Evolutionary conservation across 2,329 filamentous ascomycete genomes (phyloP).

Genomic region (Aureobasidium sp.): DNA sequence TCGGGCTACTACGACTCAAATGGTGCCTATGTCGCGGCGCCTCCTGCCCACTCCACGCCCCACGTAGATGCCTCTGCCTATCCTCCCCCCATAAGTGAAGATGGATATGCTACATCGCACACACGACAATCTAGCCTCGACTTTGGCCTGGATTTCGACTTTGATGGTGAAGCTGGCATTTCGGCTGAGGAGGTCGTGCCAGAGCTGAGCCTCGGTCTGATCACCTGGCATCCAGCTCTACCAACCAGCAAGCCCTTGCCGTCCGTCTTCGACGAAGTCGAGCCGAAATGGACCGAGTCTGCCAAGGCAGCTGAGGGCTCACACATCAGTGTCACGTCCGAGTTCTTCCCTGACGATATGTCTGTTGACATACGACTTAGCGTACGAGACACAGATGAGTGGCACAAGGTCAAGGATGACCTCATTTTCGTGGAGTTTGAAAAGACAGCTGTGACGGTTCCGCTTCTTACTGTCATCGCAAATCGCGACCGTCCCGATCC

Average conservation of each 20-base stretch:
- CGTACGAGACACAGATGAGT: constrained; percentile 44
- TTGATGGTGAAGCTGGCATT: constrained; percentile 7
- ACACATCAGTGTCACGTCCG: constrained; percentile 40
- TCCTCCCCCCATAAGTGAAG: background rate
- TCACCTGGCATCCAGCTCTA: constrained; percentile 37
- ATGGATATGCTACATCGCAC: constrained; percentile 6
- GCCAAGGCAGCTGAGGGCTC: constrained; percentile 31
- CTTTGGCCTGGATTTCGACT: constrained; percentile 6
- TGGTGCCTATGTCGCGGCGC: constrained; percentile 4
- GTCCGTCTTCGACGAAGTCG: constrained; percentile 37
- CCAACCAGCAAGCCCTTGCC: constrained; percentile 38
- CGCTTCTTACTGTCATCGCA: constrained; percentile 37
- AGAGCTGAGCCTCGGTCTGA: constrained; percentile 36
- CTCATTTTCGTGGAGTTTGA: constrained; percentile 43
- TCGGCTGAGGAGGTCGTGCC: constrained; percentile 29
- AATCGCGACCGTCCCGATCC: constrained; percentile 34
- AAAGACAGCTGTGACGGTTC: constrained; percentile 36
- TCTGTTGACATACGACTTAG: constrained; percentile 39
- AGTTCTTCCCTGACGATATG: constrained; percentile 41
- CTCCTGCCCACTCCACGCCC: background rate
- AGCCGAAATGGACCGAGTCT: constrained; percentile 36
- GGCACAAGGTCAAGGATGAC: constrained; percentile 44
- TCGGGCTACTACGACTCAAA: constrained; percentile 13
- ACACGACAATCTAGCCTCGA: constrained; percentile 12
- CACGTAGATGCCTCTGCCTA: background rate